Evolutionary conservation across 768 basidiomycete species (phyloP), one percentile per base, ranked within the genome.

Genomic region (Sporobolomyces pararoseus): DNA sequence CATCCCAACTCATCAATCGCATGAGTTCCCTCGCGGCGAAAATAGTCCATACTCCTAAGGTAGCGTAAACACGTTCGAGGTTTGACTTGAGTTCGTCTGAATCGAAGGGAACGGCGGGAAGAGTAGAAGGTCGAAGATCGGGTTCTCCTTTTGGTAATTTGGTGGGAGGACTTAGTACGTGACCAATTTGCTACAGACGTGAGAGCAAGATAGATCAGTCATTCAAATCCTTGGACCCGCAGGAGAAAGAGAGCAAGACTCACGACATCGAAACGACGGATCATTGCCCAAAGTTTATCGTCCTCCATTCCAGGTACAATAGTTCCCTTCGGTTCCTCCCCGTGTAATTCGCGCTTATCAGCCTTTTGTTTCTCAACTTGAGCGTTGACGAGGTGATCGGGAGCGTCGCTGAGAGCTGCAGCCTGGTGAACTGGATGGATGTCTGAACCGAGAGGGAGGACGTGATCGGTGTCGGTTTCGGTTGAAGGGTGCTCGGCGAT

Each of bases 321-420:
- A 14, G 79, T 80, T 4, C 81, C 81, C 29, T 73, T 27, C 4
- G 61, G 61, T 53, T 67, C 65, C 7, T 52, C 23, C 19, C 68
- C 72, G 7, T 29, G 4, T 10, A 80, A 9, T 53, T 79, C 80
- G 34, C 81, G 66, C 63, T 78, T 75, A 35, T 76, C 80, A 0
- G 77, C 80, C 65, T 78, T 77, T 21, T 78, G 77, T 75, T 82
- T 82, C 73, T 82, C 80, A 27, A 81, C 72, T 71, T 81, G 76
- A 4, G 78, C 70, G 13, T 70, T 70, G 23, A 80, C 70, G 35
- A 79, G 76, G 16, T 76, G 73, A 10, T 78, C 78, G 39, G 79
- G 75, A 39, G 76, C 76, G 12, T 77, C 71, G 44, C 76, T 66
- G 5, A 79, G 52, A 1, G 77, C 77, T n/a, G 75, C 62, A 25